Evolutionary conservation across 2,329 filamentous ascomycete genomes (phyloP), one percentile per base, ranked within the genome.

Genomic region (Hymenoscyphus occultus): DNA sequence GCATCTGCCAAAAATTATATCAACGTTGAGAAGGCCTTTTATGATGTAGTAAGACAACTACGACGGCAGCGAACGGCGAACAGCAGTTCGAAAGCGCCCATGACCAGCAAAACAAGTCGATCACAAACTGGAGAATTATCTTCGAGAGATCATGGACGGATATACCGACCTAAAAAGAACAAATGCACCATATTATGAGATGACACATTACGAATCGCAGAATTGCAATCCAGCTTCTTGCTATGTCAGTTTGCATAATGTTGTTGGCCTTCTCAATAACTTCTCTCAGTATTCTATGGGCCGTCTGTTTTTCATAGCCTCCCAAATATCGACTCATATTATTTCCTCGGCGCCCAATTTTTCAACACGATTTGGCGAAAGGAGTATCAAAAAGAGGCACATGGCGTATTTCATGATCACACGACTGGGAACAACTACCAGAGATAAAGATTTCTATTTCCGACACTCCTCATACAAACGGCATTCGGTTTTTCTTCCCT

Each of bases 1-100:
- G 93, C 94, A 1, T 97, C 93, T 6, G 94, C 94, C 42, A 97
- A 97, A 82, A 97, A 97, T 77, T 97, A 93, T 80, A 93, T 97
- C 82, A 97, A 98, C 74, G 94, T 97, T 62, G 95, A 97, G 78
- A 98, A 96, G 83, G 94, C 93, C 39, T 98, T 99, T 76, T 98
- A 97, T 79, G 95, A 99, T 75, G 95, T 99, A 7, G 95, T 98
- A 63, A 84, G 95, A 71, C 91, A 95, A 77, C 82, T 99, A 70
- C 89, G 95, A 72, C 87, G 91, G 73, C 93, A 97, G 79, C 85
- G 92, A 73, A 88, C 92, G 70, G 48, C 69, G 72, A 59, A 71
- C 56, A 45, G 19, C 19, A 69, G 63, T 39, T 63, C 67, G 51
- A 67, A 66, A 61, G 64, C 67, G 16, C 48, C 45, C 59, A 65